Conservation (phyloP, 192 early-diverging fungal genomes). For the Lobosporangium transversale region DNA sequence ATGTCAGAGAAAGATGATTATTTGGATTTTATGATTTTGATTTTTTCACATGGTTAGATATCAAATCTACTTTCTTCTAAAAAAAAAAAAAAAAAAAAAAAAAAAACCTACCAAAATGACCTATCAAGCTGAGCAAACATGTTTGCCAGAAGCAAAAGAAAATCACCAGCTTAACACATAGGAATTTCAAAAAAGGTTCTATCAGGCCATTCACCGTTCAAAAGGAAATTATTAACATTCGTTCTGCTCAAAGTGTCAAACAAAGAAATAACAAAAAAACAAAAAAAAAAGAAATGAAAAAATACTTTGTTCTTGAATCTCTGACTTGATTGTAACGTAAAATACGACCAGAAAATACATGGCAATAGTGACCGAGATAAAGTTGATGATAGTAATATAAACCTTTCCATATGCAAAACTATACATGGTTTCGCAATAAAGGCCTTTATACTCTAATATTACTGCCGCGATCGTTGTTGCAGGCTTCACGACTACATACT, state of each 20-base stretch:
- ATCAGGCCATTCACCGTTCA: not conserved
- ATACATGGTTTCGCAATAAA: conserved; percentile 71
- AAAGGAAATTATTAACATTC: not conserved
- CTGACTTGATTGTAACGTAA: conserved; percentile 69
- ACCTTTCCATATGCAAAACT: conserved; percentile 70
- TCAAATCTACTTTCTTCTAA: too few species aligned
- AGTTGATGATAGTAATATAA: conserved; percentile 70
- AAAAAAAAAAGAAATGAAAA: conserved; percentile 17
- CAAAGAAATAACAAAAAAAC: not conserved
- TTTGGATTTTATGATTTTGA: too few species aligned
- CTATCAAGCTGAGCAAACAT: conserved; percentile 25
- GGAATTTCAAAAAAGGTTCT: conserved; percentile 54
- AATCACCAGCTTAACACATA: conserved; percentile 57
- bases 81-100: too few species aligned
- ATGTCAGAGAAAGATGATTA: not conserved
- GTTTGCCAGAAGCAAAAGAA: conserved; percentile 55
- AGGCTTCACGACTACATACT: conserved; percentile 75
- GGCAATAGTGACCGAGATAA: conserved; percentile 69
- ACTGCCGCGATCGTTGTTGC: conserved; percentile 68
- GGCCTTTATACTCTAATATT: conserved; percentile 65
- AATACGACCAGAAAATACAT: conserved; percentile 76
- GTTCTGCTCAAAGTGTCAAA: not conserved
- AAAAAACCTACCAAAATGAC: conserved; percentile 25
- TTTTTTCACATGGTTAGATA: not conserved
- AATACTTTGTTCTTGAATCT: conserved; percentile 59